A percentile compares a stretch with the other conserved stretches of the same genome.
Evolutionary conservation across 495 filamentous ascomycete genomes (phyloP).

Genomic region (Neurospora africana): DNA sequence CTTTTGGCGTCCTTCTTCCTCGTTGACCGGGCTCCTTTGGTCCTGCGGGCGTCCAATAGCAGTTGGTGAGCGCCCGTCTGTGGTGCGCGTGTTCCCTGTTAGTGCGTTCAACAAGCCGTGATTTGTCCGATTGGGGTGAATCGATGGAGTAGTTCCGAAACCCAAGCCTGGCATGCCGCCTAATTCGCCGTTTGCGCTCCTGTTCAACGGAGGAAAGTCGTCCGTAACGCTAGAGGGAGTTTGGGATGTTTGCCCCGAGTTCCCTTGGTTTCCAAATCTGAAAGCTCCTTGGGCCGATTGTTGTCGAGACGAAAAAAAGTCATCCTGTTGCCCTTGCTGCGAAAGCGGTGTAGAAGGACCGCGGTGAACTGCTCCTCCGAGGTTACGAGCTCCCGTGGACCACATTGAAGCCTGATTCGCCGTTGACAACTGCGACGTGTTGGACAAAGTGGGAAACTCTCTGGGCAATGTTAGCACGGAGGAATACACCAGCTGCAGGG

Average conservation of each 20-base stretch:
- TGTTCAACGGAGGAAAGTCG: conserved; percentile 75
- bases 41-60: conserved; percentile 30
- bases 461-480: conserved; percentile 28
- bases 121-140: conserved; percentile 26
- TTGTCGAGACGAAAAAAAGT: conserved; percentile 46
- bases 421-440: conserved; percentile 49
- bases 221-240: conserved; percentile 62
- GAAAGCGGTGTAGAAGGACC: conserved; percentile 47
- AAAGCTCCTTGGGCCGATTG: conserved; percentile 49
- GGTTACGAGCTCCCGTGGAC: conserved; percentile 39
- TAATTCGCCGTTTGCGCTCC: conserved; percentile 59
- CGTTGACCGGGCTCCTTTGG: conserved; percentile 23
- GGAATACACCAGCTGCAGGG: neutral
- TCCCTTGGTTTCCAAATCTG: conserved; percentile 41
- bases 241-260: conserved; percentile 49
- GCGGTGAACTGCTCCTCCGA: conserved; percentile 52
- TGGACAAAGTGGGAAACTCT: conserved; percentile 77
- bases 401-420: conserved; percentile 44
- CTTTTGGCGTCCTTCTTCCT: conserved; percentile 34
- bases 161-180: conserved; percentile 55
- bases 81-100: conserved; percentile 37
- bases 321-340: conserved; percentile 49
- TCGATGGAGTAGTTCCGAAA: conserved; percentile 40
- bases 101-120: conserved; percentile 51
- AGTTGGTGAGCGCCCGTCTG: conserved; percentile 32